Base-by-base conservation (phyloP, 805 yeast species). In the Yarrowia sp. region DNA sequence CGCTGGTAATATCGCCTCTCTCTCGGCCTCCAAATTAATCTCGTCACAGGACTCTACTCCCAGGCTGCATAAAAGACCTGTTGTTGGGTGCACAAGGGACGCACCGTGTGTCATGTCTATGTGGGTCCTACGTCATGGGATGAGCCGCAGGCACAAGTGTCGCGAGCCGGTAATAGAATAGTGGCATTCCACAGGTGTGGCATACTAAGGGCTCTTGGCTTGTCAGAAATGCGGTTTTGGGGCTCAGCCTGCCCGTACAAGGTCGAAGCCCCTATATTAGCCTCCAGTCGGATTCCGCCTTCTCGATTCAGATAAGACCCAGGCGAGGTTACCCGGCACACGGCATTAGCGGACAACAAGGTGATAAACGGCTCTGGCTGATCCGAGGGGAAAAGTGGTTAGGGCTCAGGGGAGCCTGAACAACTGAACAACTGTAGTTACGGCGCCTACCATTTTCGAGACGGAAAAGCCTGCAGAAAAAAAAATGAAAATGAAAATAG, bases 61-160 rank as follows among this genome's bases (percentile, higher is more conserved):
- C 26, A 32, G 26, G 64, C 40, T 56, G 64, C 64, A 56, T 26
- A 8, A 42, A n/a, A 32, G 49, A 42, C 64, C 64, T 53, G 59
- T 53, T 56, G 64, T 56, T 56, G 49, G 26, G 50, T 56, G 64
- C 64, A n/a, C 64, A 15, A 26, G 15, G 32, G 22, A 42, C 11
- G 64, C 64, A 56, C 26, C 26, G 64, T 56, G 64, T 56, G 64
- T 56, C 49, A 56, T 42, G 50, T 56, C 61, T 56, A 26, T 56
- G 64, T 56, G 64, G 64, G 64, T 56, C 64, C 64, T 56, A 56
- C 64, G 49, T 56, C 64, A 56, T 56, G 49, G 64, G 49, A 56
- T 53, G 59, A 53, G 59, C 59, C 59, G 59, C 59, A 53, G 45
- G 59, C 38, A 53, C 59, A 16, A 19, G 59, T 19, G 15, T 11